A percentile compares a stretch with the other conserved stretches of the same genome.
Evolutionary conservation across 2,329 filamentous ascomycete genomes (phyloP).

Genomic region (Cladobotryum protrusum): DNA sequence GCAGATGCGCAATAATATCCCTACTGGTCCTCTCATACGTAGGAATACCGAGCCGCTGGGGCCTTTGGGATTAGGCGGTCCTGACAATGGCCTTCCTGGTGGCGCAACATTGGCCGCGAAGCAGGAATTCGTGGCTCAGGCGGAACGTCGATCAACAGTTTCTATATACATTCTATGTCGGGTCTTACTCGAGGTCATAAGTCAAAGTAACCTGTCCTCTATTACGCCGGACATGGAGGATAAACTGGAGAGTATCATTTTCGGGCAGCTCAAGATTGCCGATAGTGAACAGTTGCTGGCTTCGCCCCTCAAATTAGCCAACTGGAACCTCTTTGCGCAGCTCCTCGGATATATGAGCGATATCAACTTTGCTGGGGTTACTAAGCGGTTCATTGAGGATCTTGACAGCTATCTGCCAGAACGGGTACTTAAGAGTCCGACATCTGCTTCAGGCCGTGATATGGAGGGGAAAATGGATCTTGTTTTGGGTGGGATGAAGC

Average conservation of each 20-base stretch:
- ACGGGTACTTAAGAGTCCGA: conserved; percentile 61
- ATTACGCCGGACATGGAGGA: conserved; percentile 91
- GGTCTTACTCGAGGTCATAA: conserved; percentile 88
- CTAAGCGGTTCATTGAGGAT: conserved; percentile 74
- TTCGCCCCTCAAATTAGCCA: conserved; percentile 80
- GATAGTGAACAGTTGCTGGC: conserved; percentile 73
- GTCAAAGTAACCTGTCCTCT: conserved; percentile 73
- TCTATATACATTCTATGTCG: conserved; percentile 95
- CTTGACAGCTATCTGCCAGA: conserved; percentile 74
- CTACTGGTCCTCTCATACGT: conserved; percentile 50
- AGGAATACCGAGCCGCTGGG: conserved; percentile 67
- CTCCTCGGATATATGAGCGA: conserved; percentile 94
- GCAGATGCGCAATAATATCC: conserved; percentile 39
- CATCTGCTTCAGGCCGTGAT: conserved; percentile 51
- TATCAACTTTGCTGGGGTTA: conserved; percentile 80
- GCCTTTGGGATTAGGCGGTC: conserved; percentile 15
- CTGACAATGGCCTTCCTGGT: conserved; percentile 27
- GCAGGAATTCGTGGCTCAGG: conserved; percentile 69
- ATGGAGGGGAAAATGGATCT: conserved; percentile 79
- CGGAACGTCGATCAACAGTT: conserved; percentile 84
- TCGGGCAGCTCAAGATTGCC: conserved; percentile 84
- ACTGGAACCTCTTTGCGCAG: conserved; percentile 92
- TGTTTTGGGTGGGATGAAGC: conserved; percentile 85
- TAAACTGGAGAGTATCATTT: conserved; percentile 91
- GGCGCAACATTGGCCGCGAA: conserved; percentile 40